Evolutionary conservation across 1,139 yeast species (phyloP).

Genomic region (Casaregolazyma lundiana): DNA sequence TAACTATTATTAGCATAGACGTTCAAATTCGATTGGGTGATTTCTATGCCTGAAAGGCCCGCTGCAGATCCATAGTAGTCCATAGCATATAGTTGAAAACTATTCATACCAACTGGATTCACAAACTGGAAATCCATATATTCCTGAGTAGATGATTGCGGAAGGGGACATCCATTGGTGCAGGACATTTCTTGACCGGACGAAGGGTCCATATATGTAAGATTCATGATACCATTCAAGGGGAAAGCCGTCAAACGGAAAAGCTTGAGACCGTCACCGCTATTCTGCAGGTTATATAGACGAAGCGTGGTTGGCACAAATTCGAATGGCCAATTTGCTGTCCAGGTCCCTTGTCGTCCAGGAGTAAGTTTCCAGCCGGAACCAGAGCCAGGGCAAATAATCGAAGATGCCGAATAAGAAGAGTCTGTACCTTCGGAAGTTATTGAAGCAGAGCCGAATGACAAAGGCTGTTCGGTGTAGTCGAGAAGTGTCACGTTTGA

Average conservation of each 20-base stretch:
- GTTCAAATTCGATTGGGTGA: constrained; percentile 53
- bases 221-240: constrained; percentile 83
- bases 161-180: constrained; percentile 83
- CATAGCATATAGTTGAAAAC: constrained; percentile 60
- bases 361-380: constrained; percentile 54
- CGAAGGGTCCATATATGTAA: constrained; percentile 74
- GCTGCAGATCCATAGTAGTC: constrained; percentile 69
- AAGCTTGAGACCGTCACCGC: constrained; percentile 50
- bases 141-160: constrained; percentile 41
- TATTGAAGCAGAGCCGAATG: constrained; percentile 59
- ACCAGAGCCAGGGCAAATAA: constrained; percentile 57
- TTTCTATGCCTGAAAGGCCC: constrained; percentile 66
- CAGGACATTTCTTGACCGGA: constrained; percentile 54
- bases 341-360: constrained; percentile 61
- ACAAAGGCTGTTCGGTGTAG: constrained; percentile 46
- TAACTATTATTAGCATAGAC: constrained; percentile 70
- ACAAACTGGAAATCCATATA: constrained; percentile 82
- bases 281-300: constrained; percentile 50
- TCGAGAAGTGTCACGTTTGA: constrained; percentile 9
- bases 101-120: constrained; percentile 58
- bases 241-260: constrained; percentile 79
- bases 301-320: constrained; percentile 71
- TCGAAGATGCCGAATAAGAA: constrained; percentile 38
- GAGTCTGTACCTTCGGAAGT: constrained; percentile 47
- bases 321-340: constrained; percentile 54